Evolutionary conservation across 2,329 filamentous ascomycete species (phyloP).

Genomic region (Pseudocercospora cruenta): DNA sequence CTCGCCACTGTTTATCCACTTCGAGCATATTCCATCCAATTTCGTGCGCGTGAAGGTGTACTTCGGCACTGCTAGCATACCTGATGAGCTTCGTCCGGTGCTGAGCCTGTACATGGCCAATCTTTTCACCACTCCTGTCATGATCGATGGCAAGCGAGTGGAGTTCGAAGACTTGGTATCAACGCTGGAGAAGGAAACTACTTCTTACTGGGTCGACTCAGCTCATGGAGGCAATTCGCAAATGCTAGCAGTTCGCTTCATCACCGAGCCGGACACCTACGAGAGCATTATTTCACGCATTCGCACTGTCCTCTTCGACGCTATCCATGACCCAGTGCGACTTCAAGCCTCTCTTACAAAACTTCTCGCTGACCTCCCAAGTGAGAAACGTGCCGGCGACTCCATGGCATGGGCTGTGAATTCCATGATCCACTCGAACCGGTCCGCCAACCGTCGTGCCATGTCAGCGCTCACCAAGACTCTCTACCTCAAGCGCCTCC

Average conservation of each 20-base stretch:
- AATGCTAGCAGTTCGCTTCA: constrained; percentile 78
- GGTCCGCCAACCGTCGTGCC: constrained; percentile 74
- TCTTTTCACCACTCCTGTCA: constrained; percentile 91
- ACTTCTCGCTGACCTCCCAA: constrained; percentile 86
- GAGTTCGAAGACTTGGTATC: constrained; percentile 92
- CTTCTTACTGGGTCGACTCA: constrained; percentile 77
- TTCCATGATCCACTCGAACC: constrained; percentile 78
- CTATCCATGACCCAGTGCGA: constrained; percentile 77
- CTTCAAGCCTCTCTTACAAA: constrained; percentile 70
- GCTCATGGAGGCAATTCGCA: constrained; percentile 73
- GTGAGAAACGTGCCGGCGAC: constrained; percentile 84
- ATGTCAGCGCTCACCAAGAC: constrained; percentile 83
- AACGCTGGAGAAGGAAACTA: constrained; percentile 86
- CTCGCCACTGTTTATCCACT: constrained; percentile 85
- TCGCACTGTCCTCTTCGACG: constrained; percentile 82
- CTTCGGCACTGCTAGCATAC: constrained; percentile 75
- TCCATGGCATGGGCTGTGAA: constrained; percentile 65
- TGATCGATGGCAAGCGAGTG: constrained; percentile 72
- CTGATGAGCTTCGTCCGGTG: constrained; percentile 81
- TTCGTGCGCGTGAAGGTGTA: constrained; percentile 86
- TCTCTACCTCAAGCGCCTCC: constrained; percentile 82
- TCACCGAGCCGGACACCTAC: constrained; percentile 88
- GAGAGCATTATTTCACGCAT: constrained; percentile 80
- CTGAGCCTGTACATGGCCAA: constrained; percentile 84
- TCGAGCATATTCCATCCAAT: constrained; percentile 89